A percentile compares a stretch with the other conserved stretches of the same genome.
These are phyloP conservation scores for Rhodamnia rubescens DNA, from an alignment of 345 rosid species.

Conservation along the genomic window DNA sequence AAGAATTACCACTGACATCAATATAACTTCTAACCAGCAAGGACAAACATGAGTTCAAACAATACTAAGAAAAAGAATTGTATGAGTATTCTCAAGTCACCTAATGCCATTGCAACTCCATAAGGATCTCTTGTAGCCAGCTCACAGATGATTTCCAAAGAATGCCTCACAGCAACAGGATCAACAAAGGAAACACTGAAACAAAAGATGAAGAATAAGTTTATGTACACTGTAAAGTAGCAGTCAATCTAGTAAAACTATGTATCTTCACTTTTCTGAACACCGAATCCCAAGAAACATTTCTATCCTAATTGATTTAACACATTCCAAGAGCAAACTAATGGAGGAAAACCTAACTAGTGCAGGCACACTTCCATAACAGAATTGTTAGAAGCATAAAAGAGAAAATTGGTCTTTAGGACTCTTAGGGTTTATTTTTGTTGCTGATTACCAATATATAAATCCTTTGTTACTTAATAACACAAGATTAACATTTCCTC, in stretches of 20 bases:
- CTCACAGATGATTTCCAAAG: constrained; percentile 79
- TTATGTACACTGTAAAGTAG: neutral
- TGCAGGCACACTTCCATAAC: neutral
- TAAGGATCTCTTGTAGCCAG: constrained; percentile 86
- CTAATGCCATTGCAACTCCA: constrained; percentile 94
- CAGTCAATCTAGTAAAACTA: neutral
- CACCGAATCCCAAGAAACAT: neutral
- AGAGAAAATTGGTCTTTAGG: too few species aligned
- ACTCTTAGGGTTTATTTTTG: too few species aligned
- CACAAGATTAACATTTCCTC: too few species aligned
- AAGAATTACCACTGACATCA: neutral
- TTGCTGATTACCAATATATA: too few species aligned
- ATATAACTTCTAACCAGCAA: neutral
- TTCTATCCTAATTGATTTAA: neutral
- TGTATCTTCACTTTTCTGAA: neutral
- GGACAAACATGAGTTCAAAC: neutral
- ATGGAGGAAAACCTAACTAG: neutral
- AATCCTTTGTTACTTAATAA: too few species aligned
- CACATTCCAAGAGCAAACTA: neutral
- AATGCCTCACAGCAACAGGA: constrained; percentile 99
- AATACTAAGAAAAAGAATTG: neutral
- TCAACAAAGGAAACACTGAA: constrained; percentile 87
- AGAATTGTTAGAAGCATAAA: neutral
- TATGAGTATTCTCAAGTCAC: constrained; percentile 17
- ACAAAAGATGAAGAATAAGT: neutral